phyloP scores from a whole-genome alignment of 768 basidiomycete species.

The Rhizopogon vesiculosus region DNA sequence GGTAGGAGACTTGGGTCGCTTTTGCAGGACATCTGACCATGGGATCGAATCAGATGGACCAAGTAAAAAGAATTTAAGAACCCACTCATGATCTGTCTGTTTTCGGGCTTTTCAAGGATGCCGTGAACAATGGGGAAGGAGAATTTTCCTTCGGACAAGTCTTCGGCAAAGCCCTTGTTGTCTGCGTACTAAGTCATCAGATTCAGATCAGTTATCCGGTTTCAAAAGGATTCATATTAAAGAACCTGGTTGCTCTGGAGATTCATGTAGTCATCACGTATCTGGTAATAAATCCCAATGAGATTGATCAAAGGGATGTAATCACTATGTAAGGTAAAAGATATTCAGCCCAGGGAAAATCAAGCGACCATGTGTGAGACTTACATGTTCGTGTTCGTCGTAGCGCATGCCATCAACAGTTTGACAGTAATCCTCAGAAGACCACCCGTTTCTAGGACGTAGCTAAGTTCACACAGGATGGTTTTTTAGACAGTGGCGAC shows the following conservation, averaged over 20 bases:
- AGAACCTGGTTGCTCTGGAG: constrained; percentile 72
- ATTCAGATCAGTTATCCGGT: background rate
- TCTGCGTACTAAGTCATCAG: constrained; percentile 56
- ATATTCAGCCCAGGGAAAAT: background rate
- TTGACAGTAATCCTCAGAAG: constrained; percentile 86
- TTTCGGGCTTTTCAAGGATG: constrained; percentile 70
- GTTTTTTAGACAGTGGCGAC: constrained; percentile 22
- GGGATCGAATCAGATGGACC: background rate
- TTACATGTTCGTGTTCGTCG: constrained; percentile 51
- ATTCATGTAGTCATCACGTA: constrained; percentile 92
- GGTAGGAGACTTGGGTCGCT: constrained; percentile 75
- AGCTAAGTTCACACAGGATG: background rate
- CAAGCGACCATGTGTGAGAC: constrained; percentile 11
- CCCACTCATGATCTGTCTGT: constrained; percentile 76
- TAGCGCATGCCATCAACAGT: constrained; percentile 88
- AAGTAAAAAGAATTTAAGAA: constrained; percentile 7
- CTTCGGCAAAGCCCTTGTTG: constrained; percentile 85
- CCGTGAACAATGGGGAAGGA: constrained; percentile 90
- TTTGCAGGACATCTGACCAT: constrained; percentile 73
- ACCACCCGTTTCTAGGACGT: constrained; percentile 78
- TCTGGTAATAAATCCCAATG: constrained; percentile 86
- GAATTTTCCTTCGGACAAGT: constrained; percentile 93
- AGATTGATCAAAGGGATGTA: constrained; percentile 86
- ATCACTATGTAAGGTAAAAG: constrained; percentile 49
- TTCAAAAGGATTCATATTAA: background rate